Evolutionary conservation across 202 grass and related monocot genomes (phyloP).

Genomic region (Dendrocalamus latiflorus): DNA sequence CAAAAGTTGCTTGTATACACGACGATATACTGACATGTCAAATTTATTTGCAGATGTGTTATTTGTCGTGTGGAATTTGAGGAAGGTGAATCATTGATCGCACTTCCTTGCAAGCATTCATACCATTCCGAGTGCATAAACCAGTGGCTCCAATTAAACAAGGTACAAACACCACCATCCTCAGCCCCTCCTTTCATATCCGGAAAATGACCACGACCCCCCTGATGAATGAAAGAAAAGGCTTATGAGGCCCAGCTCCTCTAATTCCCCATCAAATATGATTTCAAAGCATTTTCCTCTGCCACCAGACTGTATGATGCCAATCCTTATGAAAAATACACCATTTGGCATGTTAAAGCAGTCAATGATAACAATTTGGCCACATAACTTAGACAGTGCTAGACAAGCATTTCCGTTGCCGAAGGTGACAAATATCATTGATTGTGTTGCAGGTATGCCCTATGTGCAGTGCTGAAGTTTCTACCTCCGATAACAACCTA

Average conservation of each 20-base stretch:
- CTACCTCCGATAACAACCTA: constrained; percentile 32
- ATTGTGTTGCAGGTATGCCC: constrained; percentile 55
- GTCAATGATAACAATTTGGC: background rate
- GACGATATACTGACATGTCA: background rate
- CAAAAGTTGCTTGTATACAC: background rate
- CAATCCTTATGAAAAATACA: background rate
- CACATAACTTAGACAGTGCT: background rate
- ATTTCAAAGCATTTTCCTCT: background rate
- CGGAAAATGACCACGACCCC: background rate
- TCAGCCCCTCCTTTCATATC: background rate
- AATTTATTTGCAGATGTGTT: constrained; percentile 66
- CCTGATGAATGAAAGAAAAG: background rate
- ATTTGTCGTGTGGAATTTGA: constrained; percentile 95
- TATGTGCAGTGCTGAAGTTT: constrained; percentile 72
- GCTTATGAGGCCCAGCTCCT: background rate
- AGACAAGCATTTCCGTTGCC: background rate
- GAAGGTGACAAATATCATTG: background rate
- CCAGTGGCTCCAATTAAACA: constrained; percentile 93
- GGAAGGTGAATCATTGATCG: constrained; percentile 67
- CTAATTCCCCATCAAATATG: background rate
- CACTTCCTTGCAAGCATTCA: constrained; percentile 82
- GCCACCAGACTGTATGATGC: background rate
- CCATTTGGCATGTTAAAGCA: background rate
- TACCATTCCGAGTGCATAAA: constrained; percentile 93
- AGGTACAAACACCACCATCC: constrained; percentile 38